Conservation (phyloP, 257 asterid species). For the Gardenia jasminoides region DNA sequence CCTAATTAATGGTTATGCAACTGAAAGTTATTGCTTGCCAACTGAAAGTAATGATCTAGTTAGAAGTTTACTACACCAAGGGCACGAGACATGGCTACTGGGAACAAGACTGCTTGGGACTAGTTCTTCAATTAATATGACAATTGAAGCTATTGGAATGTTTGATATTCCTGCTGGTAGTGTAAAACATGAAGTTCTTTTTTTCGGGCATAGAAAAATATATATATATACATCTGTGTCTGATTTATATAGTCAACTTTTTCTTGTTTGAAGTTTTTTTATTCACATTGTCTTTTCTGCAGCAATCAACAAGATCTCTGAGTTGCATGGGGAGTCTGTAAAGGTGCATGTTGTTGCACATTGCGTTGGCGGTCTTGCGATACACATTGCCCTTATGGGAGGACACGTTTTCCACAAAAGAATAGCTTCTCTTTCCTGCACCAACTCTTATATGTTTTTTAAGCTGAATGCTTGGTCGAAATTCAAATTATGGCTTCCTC, state of each 20-base stretch:
- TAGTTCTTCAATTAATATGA: slow-evolving; percentile 27
- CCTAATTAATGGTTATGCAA: slow-evolving; percentile 52
- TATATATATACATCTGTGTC: neutral
- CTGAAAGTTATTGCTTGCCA: slow-evolving; percentile 52
- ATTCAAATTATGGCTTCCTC: slow-evolving; percentile 61
- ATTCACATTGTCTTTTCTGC: slow-evolving; percentile 15
- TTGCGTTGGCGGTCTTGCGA: slow-evolving; percentile 53
- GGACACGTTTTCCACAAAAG: slow-evolving; percentile 33
- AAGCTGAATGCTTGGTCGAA: slow-evolving; percentile 42
- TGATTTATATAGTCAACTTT: neutral
- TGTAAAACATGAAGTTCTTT: no score
- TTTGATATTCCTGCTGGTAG: slow-evolving; percentile 49
- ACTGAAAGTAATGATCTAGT: slow-evolving; percentile 53
- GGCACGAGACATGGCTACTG: slow-evolving; percentile 45
- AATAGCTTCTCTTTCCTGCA: slow-evolving; percentile 54
- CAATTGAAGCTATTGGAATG: slow-evolving; percentile 53
- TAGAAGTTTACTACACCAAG: slow-evolving; percentile 46
- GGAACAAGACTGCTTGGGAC: slow-evolving; percentile 42
- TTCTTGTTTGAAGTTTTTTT: neutral
- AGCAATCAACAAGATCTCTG: slow-evolving; percentile 41
- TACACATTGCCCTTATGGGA: slow-evolving; percentile 59
- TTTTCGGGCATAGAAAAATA: neutral
- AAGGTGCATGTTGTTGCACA: slow-evolving; percentile 50
- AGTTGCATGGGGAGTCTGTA: slow-evolving; percentile 28
- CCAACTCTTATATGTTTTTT: slow-evolving; percentile 60